Base-by-base conservation (phyloP, 257 asterid genomes). In the Solanum medicagineum region DNA sequence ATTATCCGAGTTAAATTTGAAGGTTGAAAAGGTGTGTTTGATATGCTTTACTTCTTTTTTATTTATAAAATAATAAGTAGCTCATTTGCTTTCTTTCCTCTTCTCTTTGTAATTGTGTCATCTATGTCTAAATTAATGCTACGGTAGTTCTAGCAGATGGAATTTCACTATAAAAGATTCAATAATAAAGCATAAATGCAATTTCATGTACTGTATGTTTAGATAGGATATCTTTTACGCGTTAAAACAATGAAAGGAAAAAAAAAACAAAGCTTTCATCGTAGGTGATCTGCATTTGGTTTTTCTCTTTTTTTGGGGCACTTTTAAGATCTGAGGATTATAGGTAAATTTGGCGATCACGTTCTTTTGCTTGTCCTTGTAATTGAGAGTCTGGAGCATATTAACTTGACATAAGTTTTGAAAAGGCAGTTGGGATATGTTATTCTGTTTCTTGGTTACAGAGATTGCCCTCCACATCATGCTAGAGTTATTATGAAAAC, bases 1-100 rank as follows among this genome's bases (percentile, higher is more conserved):
- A 90, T 90, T 87, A 56, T 74, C 90, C 17, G 93, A 91, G 84
- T 90, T 91, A 86, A 91, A 80, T 88, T 81, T 93, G 62, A 92
- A 92, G 88, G 84, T 89, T 82, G 92, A 87, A 56, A 88, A 87
- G 84, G 98, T 95, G 85, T 85, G 12, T 29, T 79, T 53, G 65
- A 79, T 29, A 59, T 26, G 49, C 65, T 53, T 53, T 17, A 53
- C 16, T 2, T 79, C 36, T 32, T 29, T 26, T 53, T 47, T 22
- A 49, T 49, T 47, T 49, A 49, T 49, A 24, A 75, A 49, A 51
- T 53, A 53, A 26, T 53, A 53, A 79, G 65, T 51, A 26, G 17
- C 65, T 79, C 83, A 51, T 79, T 79, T 51, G 26, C 65, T 24
- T 51, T 26, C 65, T 53, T 79, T 53, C 29, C 42, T 29, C 47